phyloP scores from a whole-genome alignment of 2,329 filamentous ascomycete species.

The Amesomyces nigricolor region DNA sequence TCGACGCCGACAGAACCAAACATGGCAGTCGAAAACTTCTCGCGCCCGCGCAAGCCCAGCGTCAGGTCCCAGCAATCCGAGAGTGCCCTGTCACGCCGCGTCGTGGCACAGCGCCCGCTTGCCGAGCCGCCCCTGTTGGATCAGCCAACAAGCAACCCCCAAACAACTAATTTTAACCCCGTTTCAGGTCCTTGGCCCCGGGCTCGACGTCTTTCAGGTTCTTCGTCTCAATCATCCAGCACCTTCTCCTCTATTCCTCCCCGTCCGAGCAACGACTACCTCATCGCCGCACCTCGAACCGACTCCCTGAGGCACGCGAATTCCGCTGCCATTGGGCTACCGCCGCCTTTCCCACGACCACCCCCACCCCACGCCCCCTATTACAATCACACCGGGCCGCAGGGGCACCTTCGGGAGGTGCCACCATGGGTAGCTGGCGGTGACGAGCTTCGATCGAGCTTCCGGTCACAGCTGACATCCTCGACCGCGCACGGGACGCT shows the following conservation, averaged over 20 bases:
- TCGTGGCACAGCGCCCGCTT: conserved; percentile 18
- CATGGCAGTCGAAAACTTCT: conserved; percentile 50
- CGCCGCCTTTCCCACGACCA: conserved; percentile 7
- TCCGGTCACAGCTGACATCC: conserved; percentile 49
- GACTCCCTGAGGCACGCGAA: conserved; percentile 14
- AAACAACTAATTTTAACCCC: conserved; percentile 15
- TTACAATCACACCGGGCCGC: conserved; percentile 24
- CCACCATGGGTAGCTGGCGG: conserved; percentile 42
- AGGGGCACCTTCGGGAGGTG: conserved; percentile 29
- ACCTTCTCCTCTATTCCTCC: conserved; percentile 41
- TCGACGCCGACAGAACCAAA: conserved; percentile 28
- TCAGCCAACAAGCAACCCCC: conserved; percentile 23
- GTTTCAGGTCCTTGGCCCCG: conserved; percentile 36
- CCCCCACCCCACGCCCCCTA: conserved; percentile 28
- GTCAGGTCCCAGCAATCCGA: conserved; percentile 26
- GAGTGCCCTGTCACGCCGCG: conserved; percentile 18
- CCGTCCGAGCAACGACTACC: conserved; percentile 37
- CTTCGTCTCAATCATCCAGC: conserved; percentile 43
- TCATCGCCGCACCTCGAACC: conserved; percentile 17
- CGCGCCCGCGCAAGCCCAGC: conserved; percentile 52
- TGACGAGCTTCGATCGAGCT: conserved; percentile 51
- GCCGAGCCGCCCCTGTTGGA: conserved; percentile 19
- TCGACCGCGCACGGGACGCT: conserved; percentile 53
- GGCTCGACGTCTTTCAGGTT: conserved; percentile 39
- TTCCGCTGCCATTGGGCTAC: not conserved